Conservation (phyloP, 2,329 filamentous ascomycete genomes). For the Colletotrichum trifolii region DNA sequence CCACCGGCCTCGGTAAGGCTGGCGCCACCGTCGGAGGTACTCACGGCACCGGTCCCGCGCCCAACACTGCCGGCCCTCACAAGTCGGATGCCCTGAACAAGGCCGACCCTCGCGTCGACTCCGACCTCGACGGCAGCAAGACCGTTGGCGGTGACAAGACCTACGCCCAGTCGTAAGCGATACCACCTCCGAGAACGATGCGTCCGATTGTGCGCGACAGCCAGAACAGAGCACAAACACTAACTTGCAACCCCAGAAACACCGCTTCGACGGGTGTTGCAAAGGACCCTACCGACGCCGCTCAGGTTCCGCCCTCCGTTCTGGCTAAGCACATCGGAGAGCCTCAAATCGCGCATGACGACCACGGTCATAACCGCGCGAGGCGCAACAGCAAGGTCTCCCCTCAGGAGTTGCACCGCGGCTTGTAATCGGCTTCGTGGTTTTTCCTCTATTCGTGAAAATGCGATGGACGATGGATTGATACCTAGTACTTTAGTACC, state of each 20-base stretch:
- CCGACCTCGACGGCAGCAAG: conserved; percentile 64
- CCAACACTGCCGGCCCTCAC: conserved; percentile 55
- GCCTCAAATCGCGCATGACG: conserved; percentile 57
- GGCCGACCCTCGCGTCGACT: conserved; percentile 66
- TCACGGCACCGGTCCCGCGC: conserved; percentile 44
- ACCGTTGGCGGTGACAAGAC: conserved; percentile 66
- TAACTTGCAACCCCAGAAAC: conserved; percentile 34
- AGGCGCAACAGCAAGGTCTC: conserved; percentile 58
- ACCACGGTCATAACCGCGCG: conserved; percentile 54
- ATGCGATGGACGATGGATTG: conserved; percentile 13
- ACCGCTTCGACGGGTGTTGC: conserved; percentile 23
- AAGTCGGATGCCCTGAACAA: conserved; percentile 65
- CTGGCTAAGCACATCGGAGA: conserved; percentile 59
- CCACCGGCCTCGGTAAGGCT: conserved; percentile 48
- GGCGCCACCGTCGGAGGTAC: conserved; percentile 39
- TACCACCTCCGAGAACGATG: conserved; percentile 27
- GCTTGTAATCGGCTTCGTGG: conserved; percentile 49
- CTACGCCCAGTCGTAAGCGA: conserved; percentile 51
- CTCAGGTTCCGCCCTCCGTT: conserved; percentile 68
- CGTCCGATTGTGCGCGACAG: conserved; percentile 2
- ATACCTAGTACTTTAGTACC: conserved; percentile 30
- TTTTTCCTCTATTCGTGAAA: background rate
- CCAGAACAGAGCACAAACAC: conserved; percentile 33
- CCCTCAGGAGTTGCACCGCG: conserved; percentile 60
- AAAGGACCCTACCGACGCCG: conserved; percentile 64